Conservation (phyloP, 2,329 filamentous ascomycete species). For the Clarireedia homoeocarpa region DNA sequence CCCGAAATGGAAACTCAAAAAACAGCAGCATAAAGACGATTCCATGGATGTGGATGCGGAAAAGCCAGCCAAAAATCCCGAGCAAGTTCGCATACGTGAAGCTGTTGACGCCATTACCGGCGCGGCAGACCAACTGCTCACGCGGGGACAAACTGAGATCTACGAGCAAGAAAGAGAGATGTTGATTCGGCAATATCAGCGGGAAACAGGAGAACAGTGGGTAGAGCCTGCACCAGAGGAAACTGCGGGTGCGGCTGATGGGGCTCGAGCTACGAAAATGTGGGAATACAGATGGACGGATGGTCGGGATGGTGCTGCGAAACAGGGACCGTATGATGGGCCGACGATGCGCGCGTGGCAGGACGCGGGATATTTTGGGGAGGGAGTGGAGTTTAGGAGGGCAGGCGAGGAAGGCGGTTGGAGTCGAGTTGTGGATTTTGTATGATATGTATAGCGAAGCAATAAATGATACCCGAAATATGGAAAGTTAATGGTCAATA, state of each 20-base stretch:
- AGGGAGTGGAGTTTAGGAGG: conserved; percentile 72
- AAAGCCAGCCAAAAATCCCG: conserved; percentile 52
- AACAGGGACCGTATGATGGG: conserved; percentile 82
- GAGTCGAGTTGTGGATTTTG: conserved; percentile 29
- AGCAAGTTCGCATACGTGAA: conserved; percentile 60
- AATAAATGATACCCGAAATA: not conserved
- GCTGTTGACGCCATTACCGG: conserved; percentile 79
- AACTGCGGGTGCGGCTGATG: conserved; percentile 26
- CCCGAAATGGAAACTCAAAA: conserved; percentile 65
- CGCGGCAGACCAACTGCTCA: conserved; percentile 79
- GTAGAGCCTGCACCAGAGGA: conserved; percentile 39
- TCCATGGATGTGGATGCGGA: conserved; percentile 65
- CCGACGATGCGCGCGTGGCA: conserved; percentile 86
- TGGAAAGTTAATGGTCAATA: not conserved
- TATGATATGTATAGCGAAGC: conserved; percentile 17
- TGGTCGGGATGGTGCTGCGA: conserved; percentile 67
- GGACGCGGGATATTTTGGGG: conserved; percentile 84
- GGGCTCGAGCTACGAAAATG: conserved; percentile 33
- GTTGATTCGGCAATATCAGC: conserved; percentile 72
- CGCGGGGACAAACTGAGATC: conserved; percentile 77
- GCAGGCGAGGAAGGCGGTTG: conserved; percentile 42
- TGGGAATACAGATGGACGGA: conserved; percentile 96
- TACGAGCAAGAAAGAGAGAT: conserved; percentile 84
- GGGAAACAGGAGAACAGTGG: conserved; percentile 87
- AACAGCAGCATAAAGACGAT: conserved; percentile 48